These are phyloP conservation scores for Takashimella tepidaria DNA, from an alignment of 1,284 basidiomycete species.

Conservation along the genomic window DNA sequence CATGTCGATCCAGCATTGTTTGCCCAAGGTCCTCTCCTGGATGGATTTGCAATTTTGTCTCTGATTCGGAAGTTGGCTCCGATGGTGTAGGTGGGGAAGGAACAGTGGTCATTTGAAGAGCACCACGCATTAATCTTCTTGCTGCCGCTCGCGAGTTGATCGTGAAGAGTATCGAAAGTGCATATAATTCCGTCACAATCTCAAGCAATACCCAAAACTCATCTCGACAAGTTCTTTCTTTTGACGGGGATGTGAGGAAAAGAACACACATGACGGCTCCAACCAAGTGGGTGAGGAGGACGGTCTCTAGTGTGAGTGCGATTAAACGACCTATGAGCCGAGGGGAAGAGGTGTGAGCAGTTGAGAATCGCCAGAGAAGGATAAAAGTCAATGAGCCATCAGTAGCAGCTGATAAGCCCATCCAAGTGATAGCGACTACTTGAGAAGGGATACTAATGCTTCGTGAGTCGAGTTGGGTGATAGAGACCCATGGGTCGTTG, in stretches of 20 bases:
- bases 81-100: background rate
- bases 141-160: conserved; percentile 26
- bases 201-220: conserved; percentile 37
- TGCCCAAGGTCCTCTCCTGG: conserved; percentile 1
- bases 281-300: conserved; percentile 32
- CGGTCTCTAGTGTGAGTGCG: conserved; percentile 33
- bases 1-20: conserved; percentile 12
- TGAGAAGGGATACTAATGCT: conserved; percentile 29
- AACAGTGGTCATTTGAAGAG: background rate
- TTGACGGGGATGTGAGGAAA: conserved; percentile 29
- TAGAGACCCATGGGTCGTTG: conserved; percentile 23
- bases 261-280: conserved; percentile 35
- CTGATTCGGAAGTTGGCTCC: background rate
- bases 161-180: conserved; percentile 33
- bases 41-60: background rate
- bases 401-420: conserved; percentile 34
- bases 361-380: conserved; percentile 18
- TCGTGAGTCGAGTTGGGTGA: conserved; percentile 11
- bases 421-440: conserved; percentile 38
- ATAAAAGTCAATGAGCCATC: conserved; percentile 29
- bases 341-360: conserved; percentile 6
- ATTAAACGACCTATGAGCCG: conserved; percentile 21
- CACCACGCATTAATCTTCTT: background rate
- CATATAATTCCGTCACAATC: conserved; percentile 33
- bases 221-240: conserved; percentile 23